phyloP scores from a whole-genome alignment of 73 alveolate genomes.

The Blepharisma stoltei region DNA sequence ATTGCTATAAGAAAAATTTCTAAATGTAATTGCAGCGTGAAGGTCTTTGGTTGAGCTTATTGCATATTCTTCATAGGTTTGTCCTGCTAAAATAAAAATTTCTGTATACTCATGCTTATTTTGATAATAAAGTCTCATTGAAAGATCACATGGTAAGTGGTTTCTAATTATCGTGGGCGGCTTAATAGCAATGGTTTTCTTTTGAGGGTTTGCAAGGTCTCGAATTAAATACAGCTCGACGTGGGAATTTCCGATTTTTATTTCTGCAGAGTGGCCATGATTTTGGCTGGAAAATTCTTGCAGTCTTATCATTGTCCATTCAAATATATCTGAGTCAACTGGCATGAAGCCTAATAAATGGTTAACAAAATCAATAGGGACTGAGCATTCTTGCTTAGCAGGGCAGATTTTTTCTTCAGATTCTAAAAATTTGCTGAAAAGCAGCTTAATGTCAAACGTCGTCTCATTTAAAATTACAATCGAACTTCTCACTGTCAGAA shows the following conservation, averaged over 20 bases:
- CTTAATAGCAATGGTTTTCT: not conserved
- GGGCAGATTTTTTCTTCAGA: not conserved
- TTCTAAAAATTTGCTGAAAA: not conserved
- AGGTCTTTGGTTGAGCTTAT: not conserved
- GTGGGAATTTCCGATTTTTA: not conserved
- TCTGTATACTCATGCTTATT: not conserved
- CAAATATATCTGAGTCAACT: not conserved
- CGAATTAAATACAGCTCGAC: not conserved
- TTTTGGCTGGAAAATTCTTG: not conserved
- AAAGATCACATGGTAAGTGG: not conserved
- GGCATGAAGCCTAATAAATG: not conserved
- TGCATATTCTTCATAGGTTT: not conserved
- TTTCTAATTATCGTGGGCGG: constrained; percentile 3
- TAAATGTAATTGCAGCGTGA: too few relatives aligned
- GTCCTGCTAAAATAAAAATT: not conserved
- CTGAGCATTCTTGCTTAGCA: not conserved
- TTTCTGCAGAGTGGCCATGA: not conserved
- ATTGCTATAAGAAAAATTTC: too few relatives aligned
- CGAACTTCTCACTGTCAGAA: not conserved
- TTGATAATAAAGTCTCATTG: not conserved
- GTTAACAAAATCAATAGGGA: not conserved
- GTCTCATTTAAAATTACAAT: not conserved
- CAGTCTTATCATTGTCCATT: not conserved
- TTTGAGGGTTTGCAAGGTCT: constrained; percentile 12
- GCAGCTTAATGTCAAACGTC: not conserved